phyloP scores from a whole-genome alignment of 352 stramenopile species.

The Phytophthora cajani region DNA sequence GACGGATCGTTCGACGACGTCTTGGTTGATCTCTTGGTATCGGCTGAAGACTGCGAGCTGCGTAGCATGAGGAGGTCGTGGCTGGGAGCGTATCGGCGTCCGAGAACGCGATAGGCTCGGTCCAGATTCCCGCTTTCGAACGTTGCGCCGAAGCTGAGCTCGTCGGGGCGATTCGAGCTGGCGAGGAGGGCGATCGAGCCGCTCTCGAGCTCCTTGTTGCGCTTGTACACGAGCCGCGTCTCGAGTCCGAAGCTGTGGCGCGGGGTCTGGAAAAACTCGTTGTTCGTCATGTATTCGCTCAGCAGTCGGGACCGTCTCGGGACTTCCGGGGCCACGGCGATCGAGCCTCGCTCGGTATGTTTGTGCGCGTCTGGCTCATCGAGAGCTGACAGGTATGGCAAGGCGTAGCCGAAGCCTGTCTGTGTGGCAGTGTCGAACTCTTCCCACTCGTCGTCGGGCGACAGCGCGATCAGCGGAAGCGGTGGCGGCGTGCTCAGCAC shows the following conservation, averaged over 20 bases:
- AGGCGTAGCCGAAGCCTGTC: conserved; percentile 61
- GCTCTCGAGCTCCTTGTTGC: conserved; percentile 51
- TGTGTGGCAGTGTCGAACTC: conserved; percentile 68
- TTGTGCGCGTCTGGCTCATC: conserved; percentile 52
- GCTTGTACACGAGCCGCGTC: conserved; percentile 70
- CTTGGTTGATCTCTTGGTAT: conserved; percentile 1
- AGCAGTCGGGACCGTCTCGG: conserved; percentile 46
- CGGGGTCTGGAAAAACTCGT: conserved; percentile 64
- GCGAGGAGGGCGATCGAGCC: conserved; percentile 2
- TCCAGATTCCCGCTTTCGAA: conserved; percentile 87
- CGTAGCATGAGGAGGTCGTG: conserved; percentile 41
- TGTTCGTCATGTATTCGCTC: conserved; percentile 77
- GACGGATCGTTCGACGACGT: conserved; percentile 4
- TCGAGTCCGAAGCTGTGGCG: conserved; percentile 71
- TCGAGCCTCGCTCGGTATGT: conserved; percentile 24
- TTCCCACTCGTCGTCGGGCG: conserved; percentile 70
- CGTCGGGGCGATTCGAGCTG: conserved; percentile 26
- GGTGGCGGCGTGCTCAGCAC: conserved; percentile 57
- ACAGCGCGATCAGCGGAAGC: conserved; percentile 70
- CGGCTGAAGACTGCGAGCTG: neutral
- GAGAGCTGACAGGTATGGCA: conserved; percentile 53
- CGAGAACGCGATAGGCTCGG: conserved; percentile 63
- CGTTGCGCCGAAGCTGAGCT: conserved; percentile 63
- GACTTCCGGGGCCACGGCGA: conserved; percentile 9
- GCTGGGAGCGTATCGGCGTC: conserved; percentile 59